Conservation (phyloP, 805 yeast genomes). For the Blastobotrys terrestris region DNA sequence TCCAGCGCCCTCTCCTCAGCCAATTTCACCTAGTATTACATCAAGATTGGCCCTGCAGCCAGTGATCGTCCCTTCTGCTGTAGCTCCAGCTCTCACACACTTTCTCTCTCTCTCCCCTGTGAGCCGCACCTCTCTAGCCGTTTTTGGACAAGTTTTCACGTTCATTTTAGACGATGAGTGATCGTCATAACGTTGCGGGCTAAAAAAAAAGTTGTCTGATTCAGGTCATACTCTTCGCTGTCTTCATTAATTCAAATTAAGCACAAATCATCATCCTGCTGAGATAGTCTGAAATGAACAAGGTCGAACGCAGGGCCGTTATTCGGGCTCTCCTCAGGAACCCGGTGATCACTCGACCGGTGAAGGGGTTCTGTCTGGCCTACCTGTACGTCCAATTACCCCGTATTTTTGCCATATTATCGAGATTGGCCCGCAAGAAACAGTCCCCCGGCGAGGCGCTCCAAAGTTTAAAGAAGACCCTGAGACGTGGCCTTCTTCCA, state of each 20-base stretch:
- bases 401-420: conserved; percentile 4
- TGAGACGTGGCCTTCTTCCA: conserved; percentile 10
- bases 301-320: neutral
- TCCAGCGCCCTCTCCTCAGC: too few relatives aligned
- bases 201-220: neutral
- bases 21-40: too few relatives aligned
- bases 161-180: neutral
- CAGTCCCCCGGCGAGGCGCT: conserved; percentile 2
- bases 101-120: too few relatives aligned
- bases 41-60: too few relatives aligned
- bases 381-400: conserved; percentile 16
- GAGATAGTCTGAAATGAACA: neutral
- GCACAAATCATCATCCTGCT: too few relatives aligned
- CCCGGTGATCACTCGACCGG: neutral
- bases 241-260: too few relatives aligned
- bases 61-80: too few relatives aligned
- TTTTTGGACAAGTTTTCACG: neutral
- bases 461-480: conserved; percentile 7
- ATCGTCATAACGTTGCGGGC: too few relatives aligned
- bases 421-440: neutral
- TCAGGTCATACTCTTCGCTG: neutral
- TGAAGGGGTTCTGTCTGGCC: conserved; percentile 11
- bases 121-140: too few relatives aligned
- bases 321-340: neutral
- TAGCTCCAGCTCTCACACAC: too few relatives aligned